phyloP scores from a whole-genome alignment of 306 rosid genomes.

The Cyclanthera cordifolia region DNA sequence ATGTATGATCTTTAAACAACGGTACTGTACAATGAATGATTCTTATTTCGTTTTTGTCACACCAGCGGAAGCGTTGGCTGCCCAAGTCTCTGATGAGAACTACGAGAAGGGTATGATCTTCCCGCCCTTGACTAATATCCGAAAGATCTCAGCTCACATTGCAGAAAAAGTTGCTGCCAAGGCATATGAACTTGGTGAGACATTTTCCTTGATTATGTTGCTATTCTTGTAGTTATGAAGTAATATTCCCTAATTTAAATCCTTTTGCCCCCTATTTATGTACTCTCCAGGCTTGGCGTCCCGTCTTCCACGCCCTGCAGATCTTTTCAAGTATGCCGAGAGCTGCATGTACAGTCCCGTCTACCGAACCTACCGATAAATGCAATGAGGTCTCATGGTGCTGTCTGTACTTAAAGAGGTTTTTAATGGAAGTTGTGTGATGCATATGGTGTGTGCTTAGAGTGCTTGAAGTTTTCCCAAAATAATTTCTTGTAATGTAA shows the following conservation, averaged over 20 bases:
- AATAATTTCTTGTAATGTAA: neutral
- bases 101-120: conserved; percentile 47
- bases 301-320: conserved; percentile 67
- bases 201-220: neutral
- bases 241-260: neutral
- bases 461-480: conserved; percentile 8
- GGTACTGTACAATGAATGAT: neutral
- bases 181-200: conserved; percentile 73
- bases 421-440: neutral
- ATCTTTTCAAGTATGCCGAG: conserved; percentile 73
- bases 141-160: conserved; percentile 71
- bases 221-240: neutral
- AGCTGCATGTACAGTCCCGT: conserved; percentile 80
- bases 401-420: neutral
- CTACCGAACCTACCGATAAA: conserved; percentile 57
- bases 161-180: conserved; percentile 88
- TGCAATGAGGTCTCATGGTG: neutral
- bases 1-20: neutral
- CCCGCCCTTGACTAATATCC: conserved; percentile 62
- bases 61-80: conserved; percentile 73
- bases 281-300: conserved; percentile 56
- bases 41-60: conserved; percentile 2
- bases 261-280: neutral
- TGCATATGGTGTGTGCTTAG: neutral
- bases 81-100: conserved; percentile 51